Percentiles rank a stretch among this genome's conserved stretches.
Evolutionary conservation across 768 basidiomycete species (phyloP).

Genomic region (Botryobasidium botryosum): DNA sequence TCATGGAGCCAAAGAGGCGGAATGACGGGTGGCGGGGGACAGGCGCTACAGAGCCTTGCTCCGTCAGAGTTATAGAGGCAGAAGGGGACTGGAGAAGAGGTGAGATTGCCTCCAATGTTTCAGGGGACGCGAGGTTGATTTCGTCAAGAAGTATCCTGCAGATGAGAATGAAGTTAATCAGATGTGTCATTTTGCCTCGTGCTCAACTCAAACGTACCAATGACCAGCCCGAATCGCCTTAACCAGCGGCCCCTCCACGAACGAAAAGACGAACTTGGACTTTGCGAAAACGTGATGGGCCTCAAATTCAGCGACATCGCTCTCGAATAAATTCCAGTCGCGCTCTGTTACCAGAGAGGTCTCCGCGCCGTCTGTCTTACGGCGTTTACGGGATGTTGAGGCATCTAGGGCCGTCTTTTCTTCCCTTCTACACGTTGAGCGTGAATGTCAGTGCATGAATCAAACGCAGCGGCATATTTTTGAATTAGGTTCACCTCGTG

Average conservation of each 20-base stretch:
- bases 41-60: constrained; percentile 80
- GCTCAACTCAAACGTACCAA: constrained; percentile 42
- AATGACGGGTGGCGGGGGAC: constrained; percentile 88
- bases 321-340: constrained; percentile 52
- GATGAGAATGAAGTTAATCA: background rate
- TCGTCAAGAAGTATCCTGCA: constrained; percentile 87
- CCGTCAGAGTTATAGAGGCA: constrained; percentile 82
- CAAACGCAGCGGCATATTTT: background rate
- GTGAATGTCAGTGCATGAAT: background rate
- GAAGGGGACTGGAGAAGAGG: constrained; percentile 71
- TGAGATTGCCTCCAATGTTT: constrained; percentile 86
- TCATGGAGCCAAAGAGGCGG: constrained; percentile 97
- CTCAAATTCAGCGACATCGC: constrained; percentile 63
- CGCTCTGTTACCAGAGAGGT: constrained; percentile 28
- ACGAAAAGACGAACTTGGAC: constrained; percentile 83
- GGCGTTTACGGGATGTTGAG: too few relatives aligned
- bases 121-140: constrained; percentile 84
- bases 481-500: too few relatives aligned
- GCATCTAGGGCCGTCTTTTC: background rate
- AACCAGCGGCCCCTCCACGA: constrained; percentile 91
- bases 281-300: constrained; percentile 75
- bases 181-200: constrained; percentile 1
- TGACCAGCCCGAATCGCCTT: constrained; percentile 75
- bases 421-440: background rate
- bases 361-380: constrained; percentile 23